Base-by-base conservation (phyloP, 495 filamentous ascomycete genomes). In the Schizothecium vesticola region DNA sequence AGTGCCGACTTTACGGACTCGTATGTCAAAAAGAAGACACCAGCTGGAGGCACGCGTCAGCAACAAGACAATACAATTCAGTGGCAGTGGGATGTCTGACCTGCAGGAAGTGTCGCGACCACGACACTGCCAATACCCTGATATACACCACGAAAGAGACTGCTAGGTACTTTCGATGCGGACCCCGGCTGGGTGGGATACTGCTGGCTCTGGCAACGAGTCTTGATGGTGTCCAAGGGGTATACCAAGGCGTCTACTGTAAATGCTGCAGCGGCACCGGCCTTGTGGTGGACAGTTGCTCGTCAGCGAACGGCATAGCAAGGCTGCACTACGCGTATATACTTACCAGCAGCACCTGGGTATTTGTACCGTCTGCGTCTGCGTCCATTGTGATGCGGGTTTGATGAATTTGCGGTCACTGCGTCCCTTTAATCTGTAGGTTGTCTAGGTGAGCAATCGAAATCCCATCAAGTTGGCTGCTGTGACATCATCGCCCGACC, bases 1-100 rank as follows among this genome's bases (percentile, higher is more conserved):
- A 86, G 72, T n/a, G 84, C 73, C 16, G 82, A 79, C 79, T 94
- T 96, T 10, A 84, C 78, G 22, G 83, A 84, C 82, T 97, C 93
- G 77, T 97, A 97, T 7, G 90, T 91, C 12, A 90, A 92, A 80
- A 97, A 97, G 81, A 97, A 97, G 29, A 90, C 86, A 67, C 92
- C 92, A 60, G 93, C 91, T 94, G 28, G n/a, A 51, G 29, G 11
- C 19, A 8, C 10, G 21, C 1, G 23, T 29, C 26, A 63, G 57
- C 21, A 51, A 67, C 22, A n/a, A 13, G 19, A 36, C 62, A 36
- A 55, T 19, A 11, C 21, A 31, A 26, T 28, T 59, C 13, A 59
- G 33, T 33, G 13, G 56, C 10, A n/a, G 58, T 10, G 33, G 19
- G 22, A 43, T 25, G 21, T 68, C 83, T 69, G 73, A 91, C 91